These are phyloP conservation scores for Ceratocystis papillata DNA, from an alignment of 2,329 filamentous ascomycete species.

Conservation along the genomic window DNA sequence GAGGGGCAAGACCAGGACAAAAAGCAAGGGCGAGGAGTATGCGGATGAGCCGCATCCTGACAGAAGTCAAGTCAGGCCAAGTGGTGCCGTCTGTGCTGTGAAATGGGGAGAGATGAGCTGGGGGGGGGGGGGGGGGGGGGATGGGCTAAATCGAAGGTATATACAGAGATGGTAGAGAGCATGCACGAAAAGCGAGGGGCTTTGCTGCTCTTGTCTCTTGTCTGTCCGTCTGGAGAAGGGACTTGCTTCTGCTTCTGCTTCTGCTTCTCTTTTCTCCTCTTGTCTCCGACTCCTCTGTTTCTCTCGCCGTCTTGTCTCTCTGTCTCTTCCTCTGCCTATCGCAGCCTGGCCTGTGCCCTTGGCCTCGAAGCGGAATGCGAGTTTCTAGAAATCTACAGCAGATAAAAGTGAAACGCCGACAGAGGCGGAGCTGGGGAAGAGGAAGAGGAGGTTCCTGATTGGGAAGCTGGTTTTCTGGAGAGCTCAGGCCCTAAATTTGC, in stretches of 20 bases:
- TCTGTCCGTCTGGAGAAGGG: not conserved
- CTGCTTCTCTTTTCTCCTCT: not conserved
- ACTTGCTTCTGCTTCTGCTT: not conserved
- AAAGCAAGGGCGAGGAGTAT: not conserved
- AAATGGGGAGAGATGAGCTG: not conserved
- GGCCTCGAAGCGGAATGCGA: not conserved
- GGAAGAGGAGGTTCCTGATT: conserved; percentile 9
- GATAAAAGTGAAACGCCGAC: conserved; percentile 1
- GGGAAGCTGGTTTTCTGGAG: conserved; percentile 4
- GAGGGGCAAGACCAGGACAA: not conserved
- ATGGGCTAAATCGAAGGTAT: not conserved
- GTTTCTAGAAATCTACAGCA: not conserved
- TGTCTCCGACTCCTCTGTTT: too few species aligned
- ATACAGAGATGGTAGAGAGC: not conserved
- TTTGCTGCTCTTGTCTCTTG: not conserved
- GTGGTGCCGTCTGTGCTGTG: not conserved
- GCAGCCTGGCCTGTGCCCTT: not conserved
- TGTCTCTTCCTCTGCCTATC: too few species aligned
- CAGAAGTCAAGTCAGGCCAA: not conserved
- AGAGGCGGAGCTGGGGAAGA: not conserved
- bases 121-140: not conserved
- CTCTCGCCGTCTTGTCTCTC: too few species aligned
- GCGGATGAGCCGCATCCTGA: conserved; percentile 10
- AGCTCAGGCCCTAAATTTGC: not conserved
- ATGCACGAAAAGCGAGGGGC: not conserved